A percentile compares a stretch with the other conserved stretches of the same genome.
Conservation (phyloP, 202 grass and related monocot genomes). For the Brachypodium distachyon region DNA sequence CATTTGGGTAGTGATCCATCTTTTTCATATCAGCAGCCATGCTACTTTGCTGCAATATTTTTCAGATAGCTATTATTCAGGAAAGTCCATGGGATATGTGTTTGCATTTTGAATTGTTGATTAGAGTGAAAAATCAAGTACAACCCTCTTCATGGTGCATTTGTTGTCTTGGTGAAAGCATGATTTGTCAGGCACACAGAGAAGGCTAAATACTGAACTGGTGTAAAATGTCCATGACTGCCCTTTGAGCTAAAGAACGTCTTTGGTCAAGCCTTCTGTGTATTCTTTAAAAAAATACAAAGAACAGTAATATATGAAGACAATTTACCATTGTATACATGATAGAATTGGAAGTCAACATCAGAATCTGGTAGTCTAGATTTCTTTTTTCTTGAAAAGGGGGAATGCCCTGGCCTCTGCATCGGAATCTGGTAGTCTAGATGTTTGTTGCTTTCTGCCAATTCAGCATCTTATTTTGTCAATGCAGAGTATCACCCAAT, state of each 20-base stretch:
- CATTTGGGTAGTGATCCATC: neutral
- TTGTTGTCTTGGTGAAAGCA: neutral
- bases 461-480: neutral
- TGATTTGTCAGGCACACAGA: neutral
- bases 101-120: neutral
- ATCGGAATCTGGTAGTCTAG: neutral
- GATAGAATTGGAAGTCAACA: neutral
- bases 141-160: neutral
- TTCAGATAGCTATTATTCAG: neutral
- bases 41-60: neutral
- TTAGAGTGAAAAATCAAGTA: neutral
- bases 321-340: neutral
- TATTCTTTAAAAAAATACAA: neutral
- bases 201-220: neutral
- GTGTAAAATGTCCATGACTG: neutral
- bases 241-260: neutral
- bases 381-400: no score
- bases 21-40: neutral
- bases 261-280: neutral
- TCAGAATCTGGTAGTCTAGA: neutral
- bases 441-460: neutral
- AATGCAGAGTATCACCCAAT: neutral
- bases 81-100: neutral
- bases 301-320: neutral
- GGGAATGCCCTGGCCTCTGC: neutral